phyloP scores from a whole-genome alignment of 805 yeast genomes.

The Zygoascus flipseniorum region DNA sequence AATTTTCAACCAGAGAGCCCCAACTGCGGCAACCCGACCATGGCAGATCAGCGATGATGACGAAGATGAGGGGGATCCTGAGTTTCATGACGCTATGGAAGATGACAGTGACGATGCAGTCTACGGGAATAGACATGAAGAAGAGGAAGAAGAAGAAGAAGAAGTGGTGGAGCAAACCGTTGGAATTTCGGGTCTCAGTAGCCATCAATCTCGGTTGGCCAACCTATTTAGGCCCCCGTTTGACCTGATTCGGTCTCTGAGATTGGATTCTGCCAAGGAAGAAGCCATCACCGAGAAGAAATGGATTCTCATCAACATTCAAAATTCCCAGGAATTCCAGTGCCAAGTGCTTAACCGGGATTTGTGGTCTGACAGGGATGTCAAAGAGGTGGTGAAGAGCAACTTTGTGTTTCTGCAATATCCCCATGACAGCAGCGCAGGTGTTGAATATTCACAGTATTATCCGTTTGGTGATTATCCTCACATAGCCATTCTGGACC shows the following conservation, averaged over 20 bases:
- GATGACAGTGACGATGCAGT: conserved; percentile 35
- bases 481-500: conserved; percentile 86
- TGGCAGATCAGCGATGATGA: conserved; percentile 23
- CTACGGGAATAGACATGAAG: conserved; percentile 19
- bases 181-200: conserved; percentile 30
- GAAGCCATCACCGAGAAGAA: conserved; percentile 56
- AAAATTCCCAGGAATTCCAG: conserved; percentile 73
- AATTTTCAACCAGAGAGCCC: conserved; percentile 45
- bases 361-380: conserved; percentile 67
- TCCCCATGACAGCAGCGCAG: conserved; percentile 68
- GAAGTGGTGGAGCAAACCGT: conserved; percentile 15
- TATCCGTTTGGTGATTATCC: conserved; percentile 71
- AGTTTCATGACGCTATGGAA: conserved; percentile 15
- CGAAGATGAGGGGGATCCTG: conserved; percentile 14
- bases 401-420: conserved; percentile 82
- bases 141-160: conserved; percentile 24
- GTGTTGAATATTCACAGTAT: conserved; percentile 59
- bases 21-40: neutral
- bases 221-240: conserved; percentile 87
- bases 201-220: conserved; percentile 64
- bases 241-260: conserved; percentile 64
- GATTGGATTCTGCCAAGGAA: conserved; percentile 64
- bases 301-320: conserved; percentile 86
- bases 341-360: conserved; percentile 91
- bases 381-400: conserved; percentile 56